These are phyloP conservation scores for Aspergillus pseudoglaucus DNA, from an alignment of 2,329 filamentous ascomycete genomes.

Conservation along the genomic window DNA sequence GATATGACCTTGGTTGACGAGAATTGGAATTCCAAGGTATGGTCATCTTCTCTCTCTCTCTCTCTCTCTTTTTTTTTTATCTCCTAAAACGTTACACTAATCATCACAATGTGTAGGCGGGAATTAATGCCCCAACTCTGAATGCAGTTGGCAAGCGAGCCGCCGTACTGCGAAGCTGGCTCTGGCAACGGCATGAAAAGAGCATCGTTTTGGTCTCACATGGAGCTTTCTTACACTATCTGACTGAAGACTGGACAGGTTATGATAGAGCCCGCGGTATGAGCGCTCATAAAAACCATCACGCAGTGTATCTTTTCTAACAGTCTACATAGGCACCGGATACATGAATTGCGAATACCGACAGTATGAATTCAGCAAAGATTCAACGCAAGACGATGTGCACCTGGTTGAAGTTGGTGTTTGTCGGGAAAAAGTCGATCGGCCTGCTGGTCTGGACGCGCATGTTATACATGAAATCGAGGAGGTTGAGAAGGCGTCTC, in stretches of 20 bases:
- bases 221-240: slow-evolving; percentile 9
- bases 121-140: slow-evolving; percentile 4
- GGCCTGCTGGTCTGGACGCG: slow-evolving; percentile 4
- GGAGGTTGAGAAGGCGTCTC: background rate
- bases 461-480: slow-evolving; percentile 5
- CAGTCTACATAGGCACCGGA: background rate
- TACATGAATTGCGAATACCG: slow-evolving; percentile 8
- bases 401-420: slow-evolving; percentile 6
- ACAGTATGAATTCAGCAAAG: slow-evolving; percentile 5
- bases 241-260: slow-evolving; percentile 8
- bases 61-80: background rate
- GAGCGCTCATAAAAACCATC: background rate
- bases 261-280: slow-evolving; percentile 6
- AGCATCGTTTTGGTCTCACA: slow-evolving; percentile 7
- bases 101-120: slow-evolving; percentile 1
- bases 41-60: too few species aligned
- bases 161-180: slow-evolving; percentile 4
- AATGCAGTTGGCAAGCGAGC: slow-evolving; percentile 4
- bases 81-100: background rate
- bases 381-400: slow-evolving; percentile 3
- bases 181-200: slow-evolving; percentile 6
- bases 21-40: slow-evolving; percentile 9
- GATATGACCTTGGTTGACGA: slow-evolving; percentile 3
- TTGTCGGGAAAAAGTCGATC: background rate
- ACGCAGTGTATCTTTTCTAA: background rate